Base-by-base conservation (phyloP, 2,329 filamentous ascomycete genomes). In the Gaeumannomyces tritici region DNA sequence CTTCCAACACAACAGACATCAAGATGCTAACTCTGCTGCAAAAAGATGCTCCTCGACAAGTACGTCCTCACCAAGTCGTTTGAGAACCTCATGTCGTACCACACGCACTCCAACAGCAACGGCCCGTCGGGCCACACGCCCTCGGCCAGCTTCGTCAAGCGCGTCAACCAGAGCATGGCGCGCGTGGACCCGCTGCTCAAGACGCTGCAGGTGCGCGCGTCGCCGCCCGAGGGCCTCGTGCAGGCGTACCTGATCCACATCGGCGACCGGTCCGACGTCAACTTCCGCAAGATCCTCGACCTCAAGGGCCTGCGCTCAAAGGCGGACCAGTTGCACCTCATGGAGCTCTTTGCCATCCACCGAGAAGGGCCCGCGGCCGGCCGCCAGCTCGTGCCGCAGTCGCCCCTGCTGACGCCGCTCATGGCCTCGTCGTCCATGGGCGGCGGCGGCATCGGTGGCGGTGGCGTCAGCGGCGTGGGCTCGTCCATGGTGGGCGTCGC, bases 241-340 rank as follows among this genome's bases (percentile, higher is more conserved):
- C 93, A 98, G 77, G 95, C 95, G 42, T 99, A 99, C 73, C 86
- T 99, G 42, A 96, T 98, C 74, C 95, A 98, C 76, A 95, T 99
- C 67, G 92, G 86, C 67, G 95, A 99, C 79, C 88, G 90, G 62
- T 96, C 89, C 66, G 95, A 98, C 72, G 84, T 86, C 70, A 99
- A 99, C 76, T 99, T 99, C 83, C 88, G 88, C 72, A 98, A 97
- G 77, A 89, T 99, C 64, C 85, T 99, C 57, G 95, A 99, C 60
- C 83, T 99, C 66, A 99, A 99, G 75, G 95, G 95, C 58, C 89
- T 99, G 64, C 85, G 89, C 65, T 57, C 60, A 31, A 93, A 92
- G 71, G 80, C 84, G 64, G 95, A 99, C 65, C 90, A 97, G 70
- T 77, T 83, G 3, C 86, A 91, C 65, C 85, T 98, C 2, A 77